Conservation (phyloP, 371 early-diverging fungal genomes). For the Rhizopus stolonifer region DNA sequence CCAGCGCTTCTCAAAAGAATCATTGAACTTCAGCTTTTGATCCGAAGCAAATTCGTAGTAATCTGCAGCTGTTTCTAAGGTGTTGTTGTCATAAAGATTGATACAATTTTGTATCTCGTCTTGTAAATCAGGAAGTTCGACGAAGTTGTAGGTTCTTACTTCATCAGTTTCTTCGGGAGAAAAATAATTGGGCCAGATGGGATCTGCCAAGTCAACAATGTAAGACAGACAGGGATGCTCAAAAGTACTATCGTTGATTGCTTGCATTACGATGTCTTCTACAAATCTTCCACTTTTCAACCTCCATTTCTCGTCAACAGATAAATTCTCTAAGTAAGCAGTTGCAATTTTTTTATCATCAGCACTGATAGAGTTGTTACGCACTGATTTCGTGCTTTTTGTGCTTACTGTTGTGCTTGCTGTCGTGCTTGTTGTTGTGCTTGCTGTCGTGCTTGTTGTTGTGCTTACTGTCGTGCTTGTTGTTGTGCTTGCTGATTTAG, state of each 20-base stretch:
- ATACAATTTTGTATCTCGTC: slow-evolving; percentile 8
- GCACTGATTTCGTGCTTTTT: slow-evolving; percentile 1
- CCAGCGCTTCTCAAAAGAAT: slow-evolving; percentile 13
- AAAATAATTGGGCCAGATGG: slow-evolving; percentile 12
- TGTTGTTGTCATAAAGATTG: slow-evolving; percentile 6
- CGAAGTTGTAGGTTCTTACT: slow-evolving; percentile 7
- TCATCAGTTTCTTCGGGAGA: slow-evolving; percentile 13
- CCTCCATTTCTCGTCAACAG: slow-evolving; percentile 10
- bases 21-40: slow-evolving; percentile 6
- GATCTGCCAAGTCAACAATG: slow-evolving; percentile 13
- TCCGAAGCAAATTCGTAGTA: slow-evolving; percentile 9
- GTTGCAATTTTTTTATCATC: slow-evolving; percentile 6
- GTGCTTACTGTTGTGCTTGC: slow-evolving; percentile 1
- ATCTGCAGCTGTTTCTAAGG: slow-evolving; percentile 7
- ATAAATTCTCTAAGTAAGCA: slow-evolving; percentile 1
- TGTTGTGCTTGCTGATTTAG: slow-evolving; percentile 6
- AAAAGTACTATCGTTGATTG: slow-evolving; percentile 1
- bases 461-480: slow-evolving; percentile 6
- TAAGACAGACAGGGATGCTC: slow-evolving; percentile 13
- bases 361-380: slow-evolving; percentile 4
- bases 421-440: slow-evolving; percentile 4
- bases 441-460: slow-evolving; percentile 6
- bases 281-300: slow-evolving; percentile 9
- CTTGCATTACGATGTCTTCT: slow-evolving; percentile 9
- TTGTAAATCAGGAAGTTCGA: slow-evolving; percentile 11